These are phyloP conservation scores for Roridomyces roridus DNA, from an alignment of 768 basidiomycete genomes.

Conservation along the genomic window DNA sequence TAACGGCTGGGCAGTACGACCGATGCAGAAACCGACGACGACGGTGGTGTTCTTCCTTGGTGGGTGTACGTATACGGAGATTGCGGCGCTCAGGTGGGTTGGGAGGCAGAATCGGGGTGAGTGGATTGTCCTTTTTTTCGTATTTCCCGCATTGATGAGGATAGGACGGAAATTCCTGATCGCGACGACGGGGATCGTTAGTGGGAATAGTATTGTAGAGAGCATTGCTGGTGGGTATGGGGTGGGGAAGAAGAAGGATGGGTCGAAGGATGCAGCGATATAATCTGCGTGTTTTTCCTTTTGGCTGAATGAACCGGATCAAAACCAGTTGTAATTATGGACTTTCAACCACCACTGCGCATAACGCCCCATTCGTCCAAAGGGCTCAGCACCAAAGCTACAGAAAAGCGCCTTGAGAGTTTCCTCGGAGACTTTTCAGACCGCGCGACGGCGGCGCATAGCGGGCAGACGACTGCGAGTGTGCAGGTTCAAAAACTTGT, in stretches of 20 bases:
- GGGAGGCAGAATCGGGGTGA: slow-evolving; percentile 82
- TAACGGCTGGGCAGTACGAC: slow-evolving; percentile 41
- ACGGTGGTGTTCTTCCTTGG: slow-evolving; percentile 97
- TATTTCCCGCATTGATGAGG: slow-evolving; percentile 11
- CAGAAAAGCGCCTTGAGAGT: slow-evolving; percentile 46
- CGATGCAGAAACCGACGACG: slow-evolving; percentile 70
- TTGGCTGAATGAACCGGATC: too few species aligned
- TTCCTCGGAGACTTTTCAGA: slow-evolving; percentile 59
- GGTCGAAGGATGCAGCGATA: slow-evolving; percentile 51
- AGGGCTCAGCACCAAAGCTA: slow-evolving; percentile 44
- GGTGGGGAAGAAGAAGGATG: slow-evolving; percentile 34
- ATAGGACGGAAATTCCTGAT: slow-evolving; percentile 88
- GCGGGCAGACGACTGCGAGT: slow-evolving; percentile 59
- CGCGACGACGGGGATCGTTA: slow-evolving; percentile 91
- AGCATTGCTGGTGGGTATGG: slow-evolving; percentile 72
- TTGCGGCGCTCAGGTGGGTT: slow-evolving; percentile 94
- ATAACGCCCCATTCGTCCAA: slow-evolving; percentile 44
- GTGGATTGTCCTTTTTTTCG: slow-evolving; percentile 18
- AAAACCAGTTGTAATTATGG: too few species aligned
- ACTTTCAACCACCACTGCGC: slow-evolving; percentile 54
- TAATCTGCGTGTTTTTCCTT: slow-evolving; percentile 22
- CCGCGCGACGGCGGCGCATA: slow-evolving; percentile 52
- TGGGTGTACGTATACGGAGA: slow-evolving; percentile 97
- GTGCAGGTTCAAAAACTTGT: slow-evolving; percentile 65
- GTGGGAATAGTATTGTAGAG: slow-evolving; percentile 74